A percentile compares a stretch with the other conserved stretches of the same genome.
Evolutionary conservation across 495 filamentous ascomycete genomes (phyloP).

Genomic region (Penicillium cinerascens): DNA sequence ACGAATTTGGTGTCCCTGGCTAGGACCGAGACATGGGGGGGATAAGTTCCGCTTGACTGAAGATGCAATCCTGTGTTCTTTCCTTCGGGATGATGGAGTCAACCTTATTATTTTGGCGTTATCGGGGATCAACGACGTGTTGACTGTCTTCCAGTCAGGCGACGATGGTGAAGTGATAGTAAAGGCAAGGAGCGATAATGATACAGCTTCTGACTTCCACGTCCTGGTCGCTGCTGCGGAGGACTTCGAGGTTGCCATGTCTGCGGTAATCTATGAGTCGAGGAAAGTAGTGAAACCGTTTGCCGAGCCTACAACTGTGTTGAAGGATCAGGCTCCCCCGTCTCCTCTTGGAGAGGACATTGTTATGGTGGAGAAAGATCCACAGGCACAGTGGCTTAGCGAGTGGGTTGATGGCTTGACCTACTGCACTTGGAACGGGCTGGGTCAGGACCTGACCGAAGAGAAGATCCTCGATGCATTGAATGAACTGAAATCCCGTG

Average conservation of each 20-base stretch:
- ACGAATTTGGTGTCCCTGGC: conserved; percentile 78
- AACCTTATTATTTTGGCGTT: conserved; percentile 81
- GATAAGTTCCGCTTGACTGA: conserved; percentile 61
- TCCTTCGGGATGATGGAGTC: conserved; percentile 68
- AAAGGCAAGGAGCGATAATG: conserved; percentile 69
- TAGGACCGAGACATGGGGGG: conserved; percentile 81
- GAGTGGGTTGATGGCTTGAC: conserved; percentile 85
- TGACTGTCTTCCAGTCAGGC: conserved; percentile 67
- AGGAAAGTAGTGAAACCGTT: conserved; percentile 59
- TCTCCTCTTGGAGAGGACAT: conserved; percentile 39
- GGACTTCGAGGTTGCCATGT: conserved; percentile 71
- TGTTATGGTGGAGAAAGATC: conserved; percentile 43
- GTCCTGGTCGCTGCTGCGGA: conserved; percentile 71
- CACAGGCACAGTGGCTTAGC: conserved; percentile 68
- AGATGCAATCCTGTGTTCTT: conserved; percentile 78
- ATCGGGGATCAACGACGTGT: conserved; percentile 69
- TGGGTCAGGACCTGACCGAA: conserved; percentile 79
- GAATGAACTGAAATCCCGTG: conserved; percentile 62
- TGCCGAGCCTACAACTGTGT: conserved; percentile 3
- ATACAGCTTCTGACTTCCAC: conserved; percentile 47
- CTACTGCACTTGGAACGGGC: conserved; percentile 89
- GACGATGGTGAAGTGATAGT: conserved; percentile 62
- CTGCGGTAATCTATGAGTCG: conserved; percentile 82
- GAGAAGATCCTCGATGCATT: conserved; percentile 75
- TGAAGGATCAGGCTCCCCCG: conserved; percentile 15